Evolutionary conservation across 139 green algal species (phyloP).

Genomic region (Tetradesmus obliquus): DNA sequence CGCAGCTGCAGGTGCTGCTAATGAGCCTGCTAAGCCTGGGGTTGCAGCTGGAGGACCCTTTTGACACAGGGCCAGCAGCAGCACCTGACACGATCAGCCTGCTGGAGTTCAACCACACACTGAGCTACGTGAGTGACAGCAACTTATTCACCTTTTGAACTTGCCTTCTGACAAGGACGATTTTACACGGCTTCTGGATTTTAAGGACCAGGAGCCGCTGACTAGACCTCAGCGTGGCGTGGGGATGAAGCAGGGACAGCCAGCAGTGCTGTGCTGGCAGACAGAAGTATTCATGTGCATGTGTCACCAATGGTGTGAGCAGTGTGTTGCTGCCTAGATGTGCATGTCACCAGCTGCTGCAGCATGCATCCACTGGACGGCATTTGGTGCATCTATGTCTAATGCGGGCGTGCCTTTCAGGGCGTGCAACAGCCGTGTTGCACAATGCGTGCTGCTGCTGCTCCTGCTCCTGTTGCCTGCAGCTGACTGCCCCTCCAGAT

Average conservation of each 20-base stretch:
- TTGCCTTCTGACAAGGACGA: neutral
- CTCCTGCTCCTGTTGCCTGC: neutral
- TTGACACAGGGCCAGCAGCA: conserved; percentile 31
- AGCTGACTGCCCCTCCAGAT: conserved; percentile 22
- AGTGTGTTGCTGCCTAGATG: no score
- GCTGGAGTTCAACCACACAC: conserved; percentile 35
- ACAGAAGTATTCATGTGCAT: no score
- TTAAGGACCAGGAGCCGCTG: no score
- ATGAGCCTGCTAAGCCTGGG: conserved; percentile 26
- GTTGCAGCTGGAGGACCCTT: conserved; percentile 31
- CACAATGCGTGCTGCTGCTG: neutral
- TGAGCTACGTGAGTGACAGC: conserved; percentile 11
- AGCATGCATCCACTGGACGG: no score
- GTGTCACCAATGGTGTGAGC: no score
- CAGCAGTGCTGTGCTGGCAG: neutral
- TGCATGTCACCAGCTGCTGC: no score
- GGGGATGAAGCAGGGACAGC: neutral
- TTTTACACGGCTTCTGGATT: no score
- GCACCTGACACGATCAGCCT: conserved; percentile 30
- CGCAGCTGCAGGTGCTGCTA: conserved; percentile 42
- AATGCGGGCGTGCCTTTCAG: no score
- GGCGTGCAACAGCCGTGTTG: neutral
- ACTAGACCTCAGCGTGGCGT: neutral
- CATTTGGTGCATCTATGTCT: no score
- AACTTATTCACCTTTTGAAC: no score